Percentiles rank a stretch among this genome's conserved stretches.
phyloP scores from a whole-genome alignment of 306 rosid species.

The Myrica gale region DNA sequence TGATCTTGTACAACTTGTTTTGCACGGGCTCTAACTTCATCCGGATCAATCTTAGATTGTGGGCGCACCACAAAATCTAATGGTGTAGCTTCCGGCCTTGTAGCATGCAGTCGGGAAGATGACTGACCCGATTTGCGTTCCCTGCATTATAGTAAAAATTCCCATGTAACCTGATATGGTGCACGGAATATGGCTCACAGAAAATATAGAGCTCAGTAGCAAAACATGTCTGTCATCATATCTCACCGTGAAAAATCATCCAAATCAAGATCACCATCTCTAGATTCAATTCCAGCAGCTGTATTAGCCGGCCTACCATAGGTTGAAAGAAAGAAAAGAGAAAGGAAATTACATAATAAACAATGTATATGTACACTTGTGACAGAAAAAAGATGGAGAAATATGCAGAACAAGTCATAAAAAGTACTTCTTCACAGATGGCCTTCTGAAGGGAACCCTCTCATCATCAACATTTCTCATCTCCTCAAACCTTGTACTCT shows the following conservation, averaged over 20 bases:
- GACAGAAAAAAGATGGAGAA: not conserved
- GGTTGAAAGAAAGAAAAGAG: slow-evolving; percentile 16
- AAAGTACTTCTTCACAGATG: slow-evolving; percentile 65
- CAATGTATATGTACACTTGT: not conserved
- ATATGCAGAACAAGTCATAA: not conserved
- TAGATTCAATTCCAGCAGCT: slow-evolving; percentile 78
- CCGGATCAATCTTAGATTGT: slow-evolving; percentile 91
- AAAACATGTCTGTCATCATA: slow-evolving; percentile 14
- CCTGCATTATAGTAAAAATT: slow-evolving; percentile 47
- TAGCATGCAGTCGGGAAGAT: slow-evolving; percentile 74
- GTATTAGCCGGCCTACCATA: slow-evolving; percentile 63
- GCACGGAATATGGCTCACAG: not conserved
- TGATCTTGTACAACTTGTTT: slow-evolving; percentile 82
- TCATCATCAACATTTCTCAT: slow-evolving; percentile 80
- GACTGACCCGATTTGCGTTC: slow-evolving; percentile 78
- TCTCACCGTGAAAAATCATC: slow-evolving; percentile 85
- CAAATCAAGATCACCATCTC: slow-evolving; percentile 92
- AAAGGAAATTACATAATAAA: not conserved
- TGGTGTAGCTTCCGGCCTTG: slow-evolving; percentile 95
- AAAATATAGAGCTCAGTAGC: not conserved
- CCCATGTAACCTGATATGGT: not conserved
- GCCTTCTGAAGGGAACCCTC: slow-evolving; percentile 72
- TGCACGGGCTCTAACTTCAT: slow-evolving; percentile 85
- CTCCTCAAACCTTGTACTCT: slow-evolving; percentile 96
- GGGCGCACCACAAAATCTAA: slow-evolving; percentile 93